phyloP scores from a whole-genome alignment of 1,284 basidiomycete species.

The Naganishia sp. region DNA sequence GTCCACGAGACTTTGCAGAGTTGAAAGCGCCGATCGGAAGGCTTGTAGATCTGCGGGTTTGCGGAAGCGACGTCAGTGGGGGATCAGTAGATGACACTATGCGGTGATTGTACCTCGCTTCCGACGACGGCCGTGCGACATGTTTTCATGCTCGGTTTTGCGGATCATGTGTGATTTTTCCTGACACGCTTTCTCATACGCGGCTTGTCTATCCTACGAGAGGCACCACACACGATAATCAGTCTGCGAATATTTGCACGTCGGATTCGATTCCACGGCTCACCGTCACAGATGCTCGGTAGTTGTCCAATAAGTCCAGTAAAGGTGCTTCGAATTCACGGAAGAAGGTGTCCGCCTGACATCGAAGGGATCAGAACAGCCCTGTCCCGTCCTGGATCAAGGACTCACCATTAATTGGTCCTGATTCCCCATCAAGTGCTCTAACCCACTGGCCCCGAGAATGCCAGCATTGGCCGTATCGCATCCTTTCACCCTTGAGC shows the following conservation, averaged over 20 bases:
- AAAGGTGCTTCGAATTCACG: slow-evolving; percentile 88
- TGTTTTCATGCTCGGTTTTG: slow-evolving; percentile 82
- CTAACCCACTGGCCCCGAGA: slow-evolving; percentile 76
- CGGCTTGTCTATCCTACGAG: slow-evolving; percentile 69
- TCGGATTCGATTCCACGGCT: no score
- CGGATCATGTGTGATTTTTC: slow-evolving; percentile 83
- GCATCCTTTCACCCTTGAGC: slow-evolving; percentile 60
- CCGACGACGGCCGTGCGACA: slow-evolving; percentile 67
- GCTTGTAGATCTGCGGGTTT: slow-evolving; percentile 68
- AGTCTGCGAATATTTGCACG: no score
- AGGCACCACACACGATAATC: slow-evolving; percentile 39
- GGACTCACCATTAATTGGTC: slow-evolving; percentile 77
- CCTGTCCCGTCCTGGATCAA: not conserved
- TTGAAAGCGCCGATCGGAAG: slow-evolving; percentile 77
- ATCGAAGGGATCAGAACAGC: not conserved
- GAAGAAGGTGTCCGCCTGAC: slow-evolving; percentile 77
- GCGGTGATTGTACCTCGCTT: slow-evolving; percentile 67
- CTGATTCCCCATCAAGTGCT: slow-evolving; percentile 89
- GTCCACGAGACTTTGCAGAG: slow-evolving; percentile 79
- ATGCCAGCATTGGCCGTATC: slow-evolving; percentile 56
- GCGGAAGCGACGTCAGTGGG: not conserved
- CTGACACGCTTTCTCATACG: slow-evolving; percentile 74
- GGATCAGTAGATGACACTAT: not conserved
- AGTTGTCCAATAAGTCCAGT: slow-evolving; percentile 77
- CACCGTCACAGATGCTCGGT: slow-evolving; percentile 71